Evolutionary conservation across 106 monocot species (phyloP).

Genomic region (Narthecium ossifragum): DNA sequence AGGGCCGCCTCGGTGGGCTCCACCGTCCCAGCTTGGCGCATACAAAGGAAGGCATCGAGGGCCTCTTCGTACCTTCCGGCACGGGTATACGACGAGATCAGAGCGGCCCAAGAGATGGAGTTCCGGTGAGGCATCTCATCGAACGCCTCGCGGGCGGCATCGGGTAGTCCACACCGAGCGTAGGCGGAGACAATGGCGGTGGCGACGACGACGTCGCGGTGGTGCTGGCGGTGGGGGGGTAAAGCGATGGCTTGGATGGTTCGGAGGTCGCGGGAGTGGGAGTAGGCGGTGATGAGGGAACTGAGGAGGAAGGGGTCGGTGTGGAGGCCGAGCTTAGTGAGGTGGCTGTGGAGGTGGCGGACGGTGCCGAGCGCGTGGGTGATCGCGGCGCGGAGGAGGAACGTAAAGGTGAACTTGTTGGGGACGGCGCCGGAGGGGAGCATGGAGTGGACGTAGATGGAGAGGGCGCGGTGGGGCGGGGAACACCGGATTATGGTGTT

Average conservation of each 20-base stretch:
- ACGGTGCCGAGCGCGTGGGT: slow-evolving; percentile 1
- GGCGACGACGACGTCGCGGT: slow-evolving; percentile 21
- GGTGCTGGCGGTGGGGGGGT: slow-evolving; percentile 3
- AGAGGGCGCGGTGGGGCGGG: slow-evolving; percentile 13
- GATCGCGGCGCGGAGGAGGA: slow-evolving; percentile 21
- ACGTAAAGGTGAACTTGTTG: slow-evolving; percentile 50
- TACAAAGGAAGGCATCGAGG: slow-evolving; percentile 10
- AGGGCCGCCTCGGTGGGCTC: slow-evolving; percentile 27
- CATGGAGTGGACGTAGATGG: slow-evolving; percentile 20
- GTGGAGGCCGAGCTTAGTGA: slow-evolving; percentile 14
- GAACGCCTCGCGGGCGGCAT: slow-evolving; percentile 25
- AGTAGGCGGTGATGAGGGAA: slow-evolving; percentile 28
- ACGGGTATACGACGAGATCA: slow-evolving; percentile 29
- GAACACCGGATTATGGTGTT: slow-evolving; percentile 23
- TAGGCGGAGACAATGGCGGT: slow-evolving; percentile 33
- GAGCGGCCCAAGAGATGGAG: slow-evolving; percentile 34
- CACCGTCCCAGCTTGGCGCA: slow-evolving; percentile 10
- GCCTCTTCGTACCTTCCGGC: slow-evolving; percentile 9
- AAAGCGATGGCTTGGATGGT: slow-evolving; percentile 1
- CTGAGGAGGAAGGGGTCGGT: slow-evolving; percentile 30
- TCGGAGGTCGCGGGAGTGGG: slow-evolving; percentile 1
- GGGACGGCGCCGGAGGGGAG: slow-evolving; percentile 19
- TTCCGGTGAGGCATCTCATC: slow-evolving; percentile 22
- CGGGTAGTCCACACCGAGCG: slow-evolving; percentile 21
- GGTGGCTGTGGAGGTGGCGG: slow-evolving; percentile 28